These are phyloP conservation scores for Dactylellina sp. DNA, from an alignment of 2,329 filamentous ascomycete genomes.

Conservation along the genomic window DNA sequence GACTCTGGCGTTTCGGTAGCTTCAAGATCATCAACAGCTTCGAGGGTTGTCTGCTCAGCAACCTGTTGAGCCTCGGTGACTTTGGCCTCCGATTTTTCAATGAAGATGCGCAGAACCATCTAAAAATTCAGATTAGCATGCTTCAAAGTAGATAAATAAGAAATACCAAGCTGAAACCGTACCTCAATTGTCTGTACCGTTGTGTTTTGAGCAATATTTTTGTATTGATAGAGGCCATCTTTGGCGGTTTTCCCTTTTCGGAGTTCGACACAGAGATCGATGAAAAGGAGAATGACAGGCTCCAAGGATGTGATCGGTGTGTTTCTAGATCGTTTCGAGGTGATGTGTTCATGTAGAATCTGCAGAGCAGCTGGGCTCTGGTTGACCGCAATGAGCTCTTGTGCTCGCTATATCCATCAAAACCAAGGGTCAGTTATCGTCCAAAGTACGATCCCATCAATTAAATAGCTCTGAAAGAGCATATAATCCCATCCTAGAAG, in stretches of 20 bases:
- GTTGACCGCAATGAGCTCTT: conserved; percentile 98
- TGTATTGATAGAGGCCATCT: conserved; percentile 99
- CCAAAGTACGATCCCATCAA: conserved; percentile 29
- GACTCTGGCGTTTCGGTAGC: conserved; percentile 98
- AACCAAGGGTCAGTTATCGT: conserved; percentile 48
- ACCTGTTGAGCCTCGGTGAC: conserved; percentile 95
- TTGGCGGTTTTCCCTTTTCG: conserved; percentile 99
- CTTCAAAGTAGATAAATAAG: neutral
- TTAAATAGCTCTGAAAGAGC: neutral
- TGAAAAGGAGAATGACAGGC: conserved; percentile 97
- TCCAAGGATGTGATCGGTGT: conserved; percentile 95
- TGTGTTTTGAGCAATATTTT: conserved; percentile 99
- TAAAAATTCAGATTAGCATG: conserved; percentile 62
- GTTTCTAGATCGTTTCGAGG: conserved; percentile 94
- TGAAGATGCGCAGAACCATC: conserved; percentile 96
- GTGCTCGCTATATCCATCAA: conserved; percentile 74
- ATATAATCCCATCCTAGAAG: neutral
- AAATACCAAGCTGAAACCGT: conserved; percentile 54
- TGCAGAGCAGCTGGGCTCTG: conserved; percentile 92
- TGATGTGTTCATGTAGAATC: conserved; percentile 98
- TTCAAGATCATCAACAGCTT: conserved; percentile 93
- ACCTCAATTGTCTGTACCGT: conserved; percentile 98
- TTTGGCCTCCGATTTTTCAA: conserved; percentile 95
- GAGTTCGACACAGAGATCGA: conserved; percentile 95
- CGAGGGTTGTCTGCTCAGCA: conserved; percentile 90